Evolutionary conservation across 129 eudicot species (phyloP).

Genomic region (Silybum marianum): DNA sequence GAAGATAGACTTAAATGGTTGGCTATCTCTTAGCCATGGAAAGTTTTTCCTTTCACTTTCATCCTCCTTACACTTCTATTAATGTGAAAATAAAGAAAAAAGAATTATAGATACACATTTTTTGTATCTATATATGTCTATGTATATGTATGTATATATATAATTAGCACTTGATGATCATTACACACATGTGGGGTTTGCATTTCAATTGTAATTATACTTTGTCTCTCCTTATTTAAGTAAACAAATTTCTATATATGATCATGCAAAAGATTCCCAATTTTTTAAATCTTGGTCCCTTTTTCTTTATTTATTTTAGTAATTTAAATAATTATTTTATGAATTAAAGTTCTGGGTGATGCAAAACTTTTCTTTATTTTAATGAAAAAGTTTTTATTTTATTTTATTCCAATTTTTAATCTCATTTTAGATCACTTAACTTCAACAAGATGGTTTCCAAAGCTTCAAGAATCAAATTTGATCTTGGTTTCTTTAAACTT

Average conservation of each 20-base stretch:
- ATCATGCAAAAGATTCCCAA: conserved; percentile 55
- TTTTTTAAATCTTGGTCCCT: conserved; percentile 32
- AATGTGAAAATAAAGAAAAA: conserved; percentile 23
- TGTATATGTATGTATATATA: neutral
- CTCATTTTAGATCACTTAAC: conserved; percentile 26
- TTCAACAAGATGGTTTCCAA: conserved; percentile 34
- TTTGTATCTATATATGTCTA: neutral
- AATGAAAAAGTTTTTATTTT: conserved; percentile 27
- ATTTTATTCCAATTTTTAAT: conserved; percentile 21
- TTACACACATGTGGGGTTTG: conserved; percentile 49
- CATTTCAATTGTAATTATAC: conserved; percentile 42
- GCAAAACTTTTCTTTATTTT: conserved; percentile 51
- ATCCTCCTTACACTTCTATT: conserved; percentile 26
- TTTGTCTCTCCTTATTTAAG: conserved; percentile 39
- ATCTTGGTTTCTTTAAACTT: conserved; percentile 21
- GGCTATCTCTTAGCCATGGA: conserved; percentile 47
- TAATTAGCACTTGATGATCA: conserved; percentile 21
- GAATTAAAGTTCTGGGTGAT: conserved; percentile 37
- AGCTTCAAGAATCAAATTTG: conserved; percentile 33
- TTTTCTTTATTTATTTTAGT: conserved; percentile 30
- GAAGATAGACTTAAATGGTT: conserved; percentile 45
- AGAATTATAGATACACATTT: conserved; percentile 5
- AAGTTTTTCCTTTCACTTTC: conserved; percentile 53
- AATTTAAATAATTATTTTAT: neutral
- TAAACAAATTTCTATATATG: conserved; percentile 45